A percentile compares a stretch with the other conserved stretches of the same genome.
Conservation (phyloP, 2,329 filamentous ascomycete species). For the Aspergillus spinulosporus region DNA sequence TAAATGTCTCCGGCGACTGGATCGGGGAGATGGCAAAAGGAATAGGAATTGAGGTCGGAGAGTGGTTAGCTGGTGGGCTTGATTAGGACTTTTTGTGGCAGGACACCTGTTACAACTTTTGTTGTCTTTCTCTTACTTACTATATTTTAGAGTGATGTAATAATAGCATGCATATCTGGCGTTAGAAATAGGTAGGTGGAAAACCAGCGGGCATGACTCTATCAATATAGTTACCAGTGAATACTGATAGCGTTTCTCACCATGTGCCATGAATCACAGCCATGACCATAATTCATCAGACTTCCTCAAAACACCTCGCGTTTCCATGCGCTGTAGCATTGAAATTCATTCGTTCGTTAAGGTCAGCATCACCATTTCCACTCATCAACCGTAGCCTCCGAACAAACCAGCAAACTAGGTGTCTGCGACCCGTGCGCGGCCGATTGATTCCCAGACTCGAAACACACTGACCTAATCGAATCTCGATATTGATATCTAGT, state of each 20-base stretch:
- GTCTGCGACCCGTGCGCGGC: slow-evolving; percentile 28
- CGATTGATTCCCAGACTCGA: slow-evolving; percentile 32
- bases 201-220: background rate
- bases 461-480: slow-evolving; percentile 34
- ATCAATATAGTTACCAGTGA: background rate
- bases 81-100: slow-evolving; percentile 25
- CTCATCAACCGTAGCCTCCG: slow-evolving; percentile 36
- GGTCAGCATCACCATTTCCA: slow-evolving; percentile 38
- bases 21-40: slow-evolving; percentile 47
- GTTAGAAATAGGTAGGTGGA: background rate
- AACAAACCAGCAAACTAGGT: slow-evolving; percentile 38
- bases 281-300: background rate
- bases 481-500: slow-evolving; percentile 28
- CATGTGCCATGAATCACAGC: background rate
- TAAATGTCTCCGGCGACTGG: slow-evolving; percentile 50
- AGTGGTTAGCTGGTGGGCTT: slow-evolving; percentile 44
- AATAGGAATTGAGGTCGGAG: slow-evolving; percentile 48
- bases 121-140: background rate
- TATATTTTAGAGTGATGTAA: background rate
- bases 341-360: background rate
- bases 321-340: too few relatives aligned
- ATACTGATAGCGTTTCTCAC: background rate
- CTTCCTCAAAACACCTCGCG: too few relatives aligned
- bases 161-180: slow-evolving; percentile 6
- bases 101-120: background rate